Evolutionary conservation across 2,329 filamentous ascomycete genomes (phyloP), one percentile per base, ranked within the genome.

Genomic region (Byssothecium circinans): DNA sequence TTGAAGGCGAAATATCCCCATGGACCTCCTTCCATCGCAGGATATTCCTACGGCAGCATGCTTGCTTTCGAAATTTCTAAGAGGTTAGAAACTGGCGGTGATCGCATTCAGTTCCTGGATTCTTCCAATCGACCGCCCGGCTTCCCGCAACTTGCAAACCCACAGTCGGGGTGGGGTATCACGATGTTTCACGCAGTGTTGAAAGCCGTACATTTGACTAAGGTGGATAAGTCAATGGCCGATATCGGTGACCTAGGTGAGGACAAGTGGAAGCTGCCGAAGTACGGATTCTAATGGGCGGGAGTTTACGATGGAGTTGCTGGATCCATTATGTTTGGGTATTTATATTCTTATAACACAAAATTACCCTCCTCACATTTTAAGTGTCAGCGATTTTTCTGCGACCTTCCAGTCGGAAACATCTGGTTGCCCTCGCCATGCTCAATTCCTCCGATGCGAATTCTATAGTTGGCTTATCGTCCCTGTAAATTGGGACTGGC

Each of bases 41-140:
- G 80, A 0, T 81, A 81, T 54, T 76, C 69, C 6, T 81, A 75
- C 54, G 79, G 80, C 2, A 53, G 67, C 0, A 78, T 78, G 58
- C 49, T 81, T 0, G 75, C 77, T 0, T 82, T 80, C 47, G 78
- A 81, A 55, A 61, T 77, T 1, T 65, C 71, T 14, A 81, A 81
- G 58, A 30, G 52, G 1, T 67, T 81, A 10, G 71, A 80, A 42
- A 34, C 32, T 0, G 45, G 60, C 4, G 70, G 69, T 1, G 68
- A 37, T 17, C n/a, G 19, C 7, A 17, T 37, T 3, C 15, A 37
- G 34, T 18, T 37, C n/a, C 34, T 37, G 6, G 34, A 10, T 4
- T 15, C 34, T 10, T 19, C 20, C 36, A 39, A 39, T 6, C 36
- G 14, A 15, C 36, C 36, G 7, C 36, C 36, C 10, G 29, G 29